Evolutionary conservation across 805 yeast species (phyloP).

Genomic region (Wickerhamiella parazyma): DNA sequence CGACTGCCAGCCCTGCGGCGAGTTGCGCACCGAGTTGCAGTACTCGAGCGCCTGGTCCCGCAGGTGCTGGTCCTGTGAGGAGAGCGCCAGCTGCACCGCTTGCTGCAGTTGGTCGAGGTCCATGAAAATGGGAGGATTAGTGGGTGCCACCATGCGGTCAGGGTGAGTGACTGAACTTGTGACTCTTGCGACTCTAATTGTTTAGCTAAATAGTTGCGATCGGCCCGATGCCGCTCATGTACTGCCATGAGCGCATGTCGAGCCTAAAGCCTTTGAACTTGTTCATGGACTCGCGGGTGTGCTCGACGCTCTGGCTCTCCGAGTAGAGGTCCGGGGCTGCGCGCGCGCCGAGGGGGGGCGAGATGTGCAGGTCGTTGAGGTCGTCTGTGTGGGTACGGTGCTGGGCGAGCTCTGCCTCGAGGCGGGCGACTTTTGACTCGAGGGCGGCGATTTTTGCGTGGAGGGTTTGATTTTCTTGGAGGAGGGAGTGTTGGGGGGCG

Average conservation of each 20-base stretch:
- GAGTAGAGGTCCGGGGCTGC: conserved; percentile 28
- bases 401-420: conserved; percentile 16
- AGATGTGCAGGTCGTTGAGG: conserved; percentile 16
- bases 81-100: conserved; percentile 74
- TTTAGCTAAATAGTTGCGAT: conserved; percentile 29
- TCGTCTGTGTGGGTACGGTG: conserved; percentile 14
- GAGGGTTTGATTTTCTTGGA: conserved; percentile 27
- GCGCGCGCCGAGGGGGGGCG: conserved; percentile 17
- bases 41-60: conserved; percentile 39
- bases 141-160: background rate
- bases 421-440: conserved; percentile 27
- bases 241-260: conserved; percentile 69
- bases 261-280: conserved; percentile 78
- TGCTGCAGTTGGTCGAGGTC: conserved; percentile 53
- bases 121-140: conserved; percentile 8
- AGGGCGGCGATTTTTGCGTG: conserved; percentile 24
- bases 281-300: conserved; percentile 35
- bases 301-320: conserved; percentile 40
- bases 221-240: conserved; percentile 51
- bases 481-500: conserved; percentile 14
- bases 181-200: background rate
- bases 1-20: conserved; percentile 36
- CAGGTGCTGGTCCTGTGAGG: conserved; percentile 44
- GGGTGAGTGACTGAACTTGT: too few relatives aligned
- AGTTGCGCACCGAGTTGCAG: conserved; percentile 31